Percentiles rank a stretch among this genome's conserved stretches.
These are phyloP conservation scores for Hansenula lynferdii DNA, from an alignment of 1,139 yeast species.

Conservation along the genomic window DNA sequence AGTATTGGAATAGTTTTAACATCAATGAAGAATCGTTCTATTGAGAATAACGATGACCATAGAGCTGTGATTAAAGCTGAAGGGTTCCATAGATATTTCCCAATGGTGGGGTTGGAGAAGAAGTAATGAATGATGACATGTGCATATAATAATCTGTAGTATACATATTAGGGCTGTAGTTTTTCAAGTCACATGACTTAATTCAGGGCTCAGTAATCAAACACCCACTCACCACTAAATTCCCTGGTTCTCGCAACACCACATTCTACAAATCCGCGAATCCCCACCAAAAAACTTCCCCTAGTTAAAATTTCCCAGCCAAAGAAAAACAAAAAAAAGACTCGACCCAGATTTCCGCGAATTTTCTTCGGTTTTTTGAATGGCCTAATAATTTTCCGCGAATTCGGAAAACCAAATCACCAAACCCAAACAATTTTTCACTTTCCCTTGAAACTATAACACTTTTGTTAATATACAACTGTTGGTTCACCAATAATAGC, in stretches of 20 bases:
- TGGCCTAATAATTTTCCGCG: background rate
- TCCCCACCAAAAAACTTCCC: too few relatives aligned
- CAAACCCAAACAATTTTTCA: slow-evolving; percentile 1
- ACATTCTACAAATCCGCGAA: too few relatives aligned
- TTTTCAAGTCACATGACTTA: background rate
- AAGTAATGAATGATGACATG: background rate
- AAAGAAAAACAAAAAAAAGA: too few relatives aligned
- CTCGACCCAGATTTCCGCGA: background rate
- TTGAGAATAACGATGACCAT: slow-evolving; percentile 10
- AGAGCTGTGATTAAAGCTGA: slow-evolving; percentile 17
- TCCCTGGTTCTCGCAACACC: too few relatives aligned
- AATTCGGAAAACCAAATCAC: background rate
- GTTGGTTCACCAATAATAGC: slow-evolving; percentile 2
- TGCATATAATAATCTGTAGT: too few relatives aligned
- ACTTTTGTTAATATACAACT: background rate
- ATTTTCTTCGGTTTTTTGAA: background rate
- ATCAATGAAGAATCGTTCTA: slow-evolving; percentile 3
- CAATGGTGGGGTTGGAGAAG: slow-evolving; percentile 23
- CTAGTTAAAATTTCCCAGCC: too few relatives aligned
- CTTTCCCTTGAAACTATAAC: background rate
- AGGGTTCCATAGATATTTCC: slow-evolving; percentile 39
- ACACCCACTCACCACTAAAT: too few relatives aligned
- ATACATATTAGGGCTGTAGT: too few relatives aligned
- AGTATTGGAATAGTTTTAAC: slow-evolving; percentile 15
- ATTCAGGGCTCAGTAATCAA: too few relatives aligned